phyloP scores from a whole-genome alignment of 495 filamentous ascomycete species.

The Antarctomyces pellizariae region DNA sequence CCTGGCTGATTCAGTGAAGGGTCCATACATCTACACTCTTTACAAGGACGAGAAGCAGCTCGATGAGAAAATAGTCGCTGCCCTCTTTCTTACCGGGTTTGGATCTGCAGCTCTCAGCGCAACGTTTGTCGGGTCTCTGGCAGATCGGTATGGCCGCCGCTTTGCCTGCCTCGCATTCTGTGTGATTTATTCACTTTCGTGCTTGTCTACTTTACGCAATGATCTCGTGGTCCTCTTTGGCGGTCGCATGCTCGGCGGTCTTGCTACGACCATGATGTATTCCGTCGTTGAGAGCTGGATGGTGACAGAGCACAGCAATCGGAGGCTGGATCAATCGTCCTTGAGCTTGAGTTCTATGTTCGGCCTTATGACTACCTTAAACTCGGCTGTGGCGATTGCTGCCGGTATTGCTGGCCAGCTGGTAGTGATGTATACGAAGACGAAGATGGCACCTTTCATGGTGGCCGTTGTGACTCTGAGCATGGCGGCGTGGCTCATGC shows the following conservation, averaged over 20 bases:
- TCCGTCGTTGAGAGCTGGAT: slow-evolving; percentile 34
- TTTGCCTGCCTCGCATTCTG: slow-evolving; percentile 25
- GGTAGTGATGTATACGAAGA: slow-evolving; percentile 18
- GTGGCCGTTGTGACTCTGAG: slow-evolving; percentile 17
- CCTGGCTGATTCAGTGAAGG: slow-evolving; percentile 12
- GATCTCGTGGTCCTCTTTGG: slow-evolving; percentile 18
- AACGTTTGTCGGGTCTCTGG: slow-evolving; percentile 22
- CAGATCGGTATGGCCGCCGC: slow-evolving; percentile 26
- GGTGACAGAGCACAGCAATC: slow-evolving; percentile 24
- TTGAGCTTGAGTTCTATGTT: slow-evolving; percentile 21
- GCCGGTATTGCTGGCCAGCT: slow-evolving; percentile 20
- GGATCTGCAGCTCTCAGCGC: slow-evolving; percentile 23
- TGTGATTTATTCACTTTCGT: slow-evolving; percentile 23
- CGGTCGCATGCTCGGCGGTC: slow-evolving; percentile 27
- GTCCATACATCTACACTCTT: slow-evolving; percentile 29
- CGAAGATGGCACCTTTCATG: slow-evolving; percentile 26
- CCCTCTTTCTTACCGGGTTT: slow-evolving; percentile 28
- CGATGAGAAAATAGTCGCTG: slow-evolving; percentile 20
- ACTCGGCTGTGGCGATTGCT: slow-evolving; percentile 24
- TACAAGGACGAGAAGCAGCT: slow-evolving; percentile 27
- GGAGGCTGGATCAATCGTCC: slow-evolving; percentile 12
- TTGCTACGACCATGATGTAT: slow-evolving; percentile 29
- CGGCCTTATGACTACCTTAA: slow-evolving; percentile 25
- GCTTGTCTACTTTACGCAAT: slow-evolving; percentile 20
- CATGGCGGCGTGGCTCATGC: slow-evolving; percentile 19